These are phyloP conservation scores for Suillus spraguei DNA, from an alignment of 768 basidiomycete genomes.

Conservation along the genomic window DNA sequence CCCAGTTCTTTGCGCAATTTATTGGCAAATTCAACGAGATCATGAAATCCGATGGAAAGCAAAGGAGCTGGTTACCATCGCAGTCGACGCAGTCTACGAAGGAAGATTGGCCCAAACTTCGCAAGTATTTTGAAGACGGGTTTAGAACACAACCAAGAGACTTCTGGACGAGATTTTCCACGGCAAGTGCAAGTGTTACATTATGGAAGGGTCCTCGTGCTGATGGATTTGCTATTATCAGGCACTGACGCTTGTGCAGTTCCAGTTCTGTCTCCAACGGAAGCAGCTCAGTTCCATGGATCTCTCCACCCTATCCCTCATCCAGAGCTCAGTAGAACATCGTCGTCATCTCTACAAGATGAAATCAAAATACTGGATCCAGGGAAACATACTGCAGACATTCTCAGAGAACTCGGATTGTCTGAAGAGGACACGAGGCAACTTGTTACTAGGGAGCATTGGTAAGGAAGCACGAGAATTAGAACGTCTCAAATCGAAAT, in stretches of 20 bases:
- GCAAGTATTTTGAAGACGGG: slow-evolving; percentile 60
- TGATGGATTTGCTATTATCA: slow-evolving; percentile 27
- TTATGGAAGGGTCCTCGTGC: neutral
- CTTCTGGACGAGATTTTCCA: slow-evolving; percentile 72
- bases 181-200: slow-evolving; percentile 46
- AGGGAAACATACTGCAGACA: slow-evolving; percentile 55
- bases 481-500: slow-evolving; percentile 25
- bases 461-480: slow-evolving; percentile 31
- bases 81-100: slow-evolving; percentile 45
- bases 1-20: slow-evolving; percentile 68
- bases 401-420: slow-evolving; percentile 56
- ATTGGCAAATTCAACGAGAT: slow-evolving; percentile 54
- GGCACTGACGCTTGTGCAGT: slow-evolving; percentile 73
- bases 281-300: slow-evolving; percentile 52
- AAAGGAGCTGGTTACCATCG: slow-evolving; percentile 58
- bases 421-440: slow-evolving; percentile 39
- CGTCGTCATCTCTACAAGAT: slow-evolving; percentile 21
- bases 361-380: slow-evolving; percentile 36
- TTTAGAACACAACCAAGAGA: slow-evolving; percentile 64
- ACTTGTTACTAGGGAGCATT: slow-evolving; percentile 51
- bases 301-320: slow-evolving; percentile 52
- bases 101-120: slow-evolving; percentile 59
- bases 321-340: slow-evolving; percentile 44
- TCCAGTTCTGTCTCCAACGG: slow-evolving; percentile 65
- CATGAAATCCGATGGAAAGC: slow-evolving; percentile 43